Percentiles rank a stretch among this genome's conserved stretches.
These are phyloP conservation scores for Amanita muscaria DNA, from an alignment of 768 basidiomycete species.

Conservation along the genomic window DNA sequence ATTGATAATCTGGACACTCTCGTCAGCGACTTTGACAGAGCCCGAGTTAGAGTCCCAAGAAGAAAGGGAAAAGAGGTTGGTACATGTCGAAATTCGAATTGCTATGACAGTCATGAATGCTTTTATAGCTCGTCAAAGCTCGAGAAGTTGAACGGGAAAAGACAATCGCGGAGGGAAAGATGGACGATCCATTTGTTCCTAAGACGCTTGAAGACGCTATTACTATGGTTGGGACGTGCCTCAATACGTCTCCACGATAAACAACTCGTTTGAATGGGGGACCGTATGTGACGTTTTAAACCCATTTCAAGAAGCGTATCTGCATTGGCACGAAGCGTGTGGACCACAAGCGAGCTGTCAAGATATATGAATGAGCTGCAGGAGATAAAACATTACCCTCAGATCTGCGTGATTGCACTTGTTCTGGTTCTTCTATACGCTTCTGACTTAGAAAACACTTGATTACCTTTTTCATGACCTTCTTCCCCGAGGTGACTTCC, in stretches of 20 bases:
- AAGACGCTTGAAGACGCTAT: slow-evolving; percentile 85
- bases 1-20: slow-evolving; percentile 12
- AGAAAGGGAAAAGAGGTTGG: slow-evolving; percentile 46
- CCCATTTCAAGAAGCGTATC: slow-evolving; percentile 20
- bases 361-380: slow-evolving; percentile 90
- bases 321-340: slow-evolving; percentile 70
- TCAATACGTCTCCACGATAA: slow-evolving; percentile 91
- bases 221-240: slow-evolving; percentile 86
- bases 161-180: slow-evolving; percentile 76
- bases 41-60: slow-evolving; percentile 49
- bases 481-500: slow-evolving; percentile 59
- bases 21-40: slow-evolving; percentile 22
- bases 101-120: too few relatives aligned
- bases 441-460: slow-evolving; percentile 66
- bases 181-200: slow-evolving; percentile 77
- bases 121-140: slow-evolving; percentile 54
- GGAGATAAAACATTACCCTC: slow-evolving; percentile 89
- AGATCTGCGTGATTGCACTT: slow-evolving; percentile 73
- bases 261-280: slow-evolving; percentile 82
- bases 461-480: slow-evolving; percentile 90
- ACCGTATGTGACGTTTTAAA: slow-evolving; percentile 49
- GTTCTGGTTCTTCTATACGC: slow-evolving; percentile 6
- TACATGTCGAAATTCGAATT: too few relatives aligned
- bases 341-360: slow-evolving; percentile 82
- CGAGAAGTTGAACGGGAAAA: slow-evolving; percentile 63